Evolutionary conservation across 306 rosid genomes (phyloP).

Genomic region (Argentina anserina): DNA sequence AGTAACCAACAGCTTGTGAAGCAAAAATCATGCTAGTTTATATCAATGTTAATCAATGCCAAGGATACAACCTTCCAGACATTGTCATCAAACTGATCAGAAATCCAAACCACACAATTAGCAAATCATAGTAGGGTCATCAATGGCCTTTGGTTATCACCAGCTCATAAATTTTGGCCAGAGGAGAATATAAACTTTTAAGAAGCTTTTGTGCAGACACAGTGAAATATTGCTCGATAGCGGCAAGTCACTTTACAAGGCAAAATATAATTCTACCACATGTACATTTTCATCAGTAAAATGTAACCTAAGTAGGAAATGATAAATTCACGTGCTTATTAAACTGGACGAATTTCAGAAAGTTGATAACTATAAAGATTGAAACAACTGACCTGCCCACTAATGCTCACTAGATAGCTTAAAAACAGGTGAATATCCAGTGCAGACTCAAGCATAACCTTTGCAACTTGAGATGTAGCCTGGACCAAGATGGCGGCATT

Average conservation of each 20-base stretch:
- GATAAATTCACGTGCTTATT: not conserved
- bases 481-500: slow-evolving; percentile 67
- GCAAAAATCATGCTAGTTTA: too few relatives aligned
- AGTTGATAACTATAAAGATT: slow-evolving; percentile 6
- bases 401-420: slow-evolving; percentile 68
- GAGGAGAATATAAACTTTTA: too few relatives aligned
- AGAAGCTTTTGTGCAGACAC: too few relatives aligned
- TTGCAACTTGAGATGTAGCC: slow-evolving; percentile 77
- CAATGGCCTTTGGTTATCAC: not conserved
- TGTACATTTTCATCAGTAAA: not conserved
- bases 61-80: too few relatives aligned
- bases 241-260: not conserved
- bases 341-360: slow-evolving; percentile 1
- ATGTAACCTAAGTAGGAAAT: not conserved
- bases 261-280: not conserved
- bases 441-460: slow-evolving; percentile 86
- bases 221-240: too few relatives aligned
- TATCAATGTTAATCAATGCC: too few relatives aligned
- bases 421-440: slow-evolving; percentile 77
- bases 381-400: slow-evolving; percentile 70
- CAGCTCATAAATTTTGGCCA: not conserved
- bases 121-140: not conserved
- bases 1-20: too few relatives aligned
- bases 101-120: not conserved
- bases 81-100: too few relatives aligned